Evolutionary conservation across 306 rosid genomes (phyloP).

Genomic region (Rosa rugosa): DNA sequence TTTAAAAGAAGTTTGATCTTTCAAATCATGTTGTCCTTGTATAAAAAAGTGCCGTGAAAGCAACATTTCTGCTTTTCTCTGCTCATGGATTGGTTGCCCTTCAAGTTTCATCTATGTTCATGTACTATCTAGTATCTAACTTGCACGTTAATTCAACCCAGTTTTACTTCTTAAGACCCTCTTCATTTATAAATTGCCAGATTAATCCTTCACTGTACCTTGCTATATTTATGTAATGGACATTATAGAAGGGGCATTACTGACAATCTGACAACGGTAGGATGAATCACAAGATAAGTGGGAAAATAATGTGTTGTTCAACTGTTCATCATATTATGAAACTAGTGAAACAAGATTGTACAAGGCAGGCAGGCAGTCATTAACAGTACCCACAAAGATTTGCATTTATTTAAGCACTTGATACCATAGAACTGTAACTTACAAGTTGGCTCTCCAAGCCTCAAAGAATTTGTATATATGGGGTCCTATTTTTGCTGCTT

Average conservation of each 20-base stretch:
- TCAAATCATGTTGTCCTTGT: background rate
- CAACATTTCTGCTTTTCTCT: background rate
- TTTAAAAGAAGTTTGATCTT: background rate
- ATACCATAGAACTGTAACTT: conserved; percentile 60
- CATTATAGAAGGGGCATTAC: background rate
- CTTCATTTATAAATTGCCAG: background rate
- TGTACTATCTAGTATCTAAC: background rate
- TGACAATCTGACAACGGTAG: background rate
- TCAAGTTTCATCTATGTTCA: conserved; percentile 4
- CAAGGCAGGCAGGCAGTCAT: conserved; percentile 33
- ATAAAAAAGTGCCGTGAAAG: background rate
- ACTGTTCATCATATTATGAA: conserved; percentile 19
- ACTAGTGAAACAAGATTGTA: conserved; percentile 27
- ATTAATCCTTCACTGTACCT: background rate
- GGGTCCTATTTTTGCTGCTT: conserved; percentile 51
- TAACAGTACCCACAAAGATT: conserved; percentile 40
- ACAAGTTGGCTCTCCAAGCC: conserved; percentile 67
- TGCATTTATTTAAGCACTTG: conserved; percentile 65
- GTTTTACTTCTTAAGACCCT: background rate
- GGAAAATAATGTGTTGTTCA: conserved; percentile 11
- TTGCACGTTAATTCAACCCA: background rate
- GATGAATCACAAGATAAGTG: background rate
- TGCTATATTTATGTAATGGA: background rate
- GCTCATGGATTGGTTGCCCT: background rate
- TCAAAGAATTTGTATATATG: conserved; percentile 60